Evolutionary conservation across 2,329 filamentous ascomycete genomes (phyloP), one percentile per base, ranked within the genome.

Genomic region (Cladosporium halotolerans): DNA sequence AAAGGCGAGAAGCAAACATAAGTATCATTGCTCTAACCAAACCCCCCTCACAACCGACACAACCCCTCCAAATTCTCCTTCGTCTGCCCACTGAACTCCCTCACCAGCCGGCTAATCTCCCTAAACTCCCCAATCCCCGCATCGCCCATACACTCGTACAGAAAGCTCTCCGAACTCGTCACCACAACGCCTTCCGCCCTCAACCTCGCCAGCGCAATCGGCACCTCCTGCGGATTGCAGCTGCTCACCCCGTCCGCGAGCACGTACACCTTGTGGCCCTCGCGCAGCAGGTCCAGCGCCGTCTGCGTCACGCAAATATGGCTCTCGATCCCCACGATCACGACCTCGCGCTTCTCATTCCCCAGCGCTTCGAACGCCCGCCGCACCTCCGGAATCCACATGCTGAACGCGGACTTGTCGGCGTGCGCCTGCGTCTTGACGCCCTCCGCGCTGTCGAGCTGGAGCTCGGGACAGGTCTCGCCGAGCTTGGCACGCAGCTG

Each of bases 291-390:
- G 73, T 96, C 92, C 40, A 96, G 77, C 13, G 88, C 83, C 40
- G 92, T 96, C 77, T 97, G 92, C 56, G 89, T 91, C 31, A 97
- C 84, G 76, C 92, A 97, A 68, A 97, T 93, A 72, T 97, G 92
- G 39, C 83, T 82, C 73, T 97, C 92, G 67, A 97, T 96, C 36
- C 92, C 92, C 13, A 96, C 85, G 58, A 97, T 82, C 52, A 88
- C 85, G 50, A 89, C 79, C 62, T 85, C 79, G 18, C 80, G 73
- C 57, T 72, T 67, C 57, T 70, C 63, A n/a, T 58, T 52, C 4
- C 36, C 67, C 36, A 75, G 65, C 18, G 64, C 64, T 45, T 69
- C 60, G 52, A 77, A 69, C 10, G 68, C 71, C 4, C 72, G 62
- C 23, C 77, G 73, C 41, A 96, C 74, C 38, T 84, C 77, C 0